These are phyloP conservation scores for Colletotrichum brevisporum DNA, from an alignment of 2,329 filamentous ascomycete species.

Conservation along the genomic window DNA sequence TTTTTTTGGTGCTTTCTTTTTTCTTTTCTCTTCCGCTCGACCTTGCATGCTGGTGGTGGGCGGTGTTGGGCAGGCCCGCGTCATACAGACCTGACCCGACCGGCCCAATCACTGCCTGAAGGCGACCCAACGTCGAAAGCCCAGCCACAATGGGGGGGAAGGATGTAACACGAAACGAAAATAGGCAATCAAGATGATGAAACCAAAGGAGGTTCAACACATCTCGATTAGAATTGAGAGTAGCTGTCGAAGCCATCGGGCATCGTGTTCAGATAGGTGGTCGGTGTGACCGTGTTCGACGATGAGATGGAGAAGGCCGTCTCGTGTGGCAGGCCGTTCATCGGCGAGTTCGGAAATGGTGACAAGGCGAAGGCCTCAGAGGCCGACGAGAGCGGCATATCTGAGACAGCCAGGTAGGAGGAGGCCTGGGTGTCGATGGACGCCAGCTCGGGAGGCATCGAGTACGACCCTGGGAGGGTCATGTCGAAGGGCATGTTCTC, in stretches of 20 bases:
- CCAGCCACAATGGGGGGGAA: conserved; percentile 17
- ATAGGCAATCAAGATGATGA: background rate
- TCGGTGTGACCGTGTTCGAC: conserved; percentile 39
- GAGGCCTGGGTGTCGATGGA: conserved; percentile 34
- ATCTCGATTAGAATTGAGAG: conserved; percentile 18
- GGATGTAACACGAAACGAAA: conserved; percentile 25
- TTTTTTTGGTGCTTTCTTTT: background rate
- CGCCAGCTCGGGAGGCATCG: conserved; percentile 32
- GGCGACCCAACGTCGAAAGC: conserved; percentile 24
- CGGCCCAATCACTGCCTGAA: conserved; percentile 37
- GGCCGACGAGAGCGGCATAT: conserved; percentile 37
- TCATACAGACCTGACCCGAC: conserved; percentile 21
- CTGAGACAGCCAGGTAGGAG: conserved; percentile 29
- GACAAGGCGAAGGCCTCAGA: conserved; percentile 37
- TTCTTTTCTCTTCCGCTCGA: conserved; percentile 18
- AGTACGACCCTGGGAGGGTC: conserved; percentile 23
- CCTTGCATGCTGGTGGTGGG: conserved; percentile 21
- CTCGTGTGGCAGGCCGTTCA: conserved; percentile 37
- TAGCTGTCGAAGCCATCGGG: conserved; percentile 31
- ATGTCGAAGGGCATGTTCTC: conserved; percentile 37
- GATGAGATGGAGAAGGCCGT: conserved; percentile 40
- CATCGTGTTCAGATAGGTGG: conserved; percentile 33
- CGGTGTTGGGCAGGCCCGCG: conserved; percentile 31
- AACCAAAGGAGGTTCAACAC: conserved; percentile 12
- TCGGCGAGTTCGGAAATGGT: conserved; percentile 35